Percentiles rank a stretch among this genome's conserved stretches.
These are phyloP conservation scores for Chlamydomonas eustigma DNA, from an alignment of 139 green algal species.

Conservation along the genomic window DNA sequence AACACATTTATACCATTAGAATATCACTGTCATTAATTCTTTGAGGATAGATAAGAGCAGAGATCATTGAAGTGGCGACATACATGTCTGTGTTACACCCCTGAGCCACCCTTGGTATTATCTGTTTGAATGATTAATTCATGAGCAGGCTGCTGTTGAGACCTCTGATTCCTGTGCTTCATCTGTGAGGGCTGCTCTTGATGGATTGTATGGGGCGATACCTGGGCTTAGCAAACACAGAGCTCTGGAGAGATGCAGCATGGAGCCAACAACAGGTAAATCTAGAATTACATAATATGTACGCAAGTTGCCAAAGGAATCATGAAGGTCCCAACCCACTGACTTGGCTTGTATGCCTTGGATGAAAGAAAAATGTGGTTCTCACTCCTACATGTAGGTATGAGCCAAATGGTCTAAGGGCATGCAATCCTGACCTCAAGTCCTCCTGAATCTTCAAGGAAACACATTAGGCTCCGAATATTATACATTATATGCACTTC, in stretches of 20 bases:
- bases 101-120: no score
- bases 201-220: background rate
- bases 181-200: background rate
- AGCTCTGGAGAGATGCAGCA: background rate
- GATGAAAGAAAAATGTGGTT: background rate
- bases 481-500: no score
- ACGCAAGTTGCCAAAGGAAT: no score
- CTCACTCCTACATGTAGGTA: background rate
- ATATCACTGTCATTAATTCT: background rate
- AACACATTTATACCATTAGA: background rate
- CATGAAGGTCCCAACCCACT: no score
- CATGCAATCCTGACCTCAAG: no score
- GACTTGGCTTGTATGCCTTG: background rate
- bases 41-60: background rate
- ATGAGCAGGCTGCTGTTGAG: background rate
- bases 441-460: no score
- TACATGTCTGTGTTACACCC: no score
- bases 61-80: background rate
- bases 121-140: background rate
- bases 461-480: no score
- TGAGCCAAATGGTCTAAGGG: no score
- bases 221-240: background rate
- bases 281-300: background rate
- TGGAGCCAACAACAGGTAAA: background rate
- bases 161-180: background rate